These are phyloP conservation scores for Mimosa bimucronata DNA, from an alignment of 306 rosid species.

Conservation along the genomic window DNA sequence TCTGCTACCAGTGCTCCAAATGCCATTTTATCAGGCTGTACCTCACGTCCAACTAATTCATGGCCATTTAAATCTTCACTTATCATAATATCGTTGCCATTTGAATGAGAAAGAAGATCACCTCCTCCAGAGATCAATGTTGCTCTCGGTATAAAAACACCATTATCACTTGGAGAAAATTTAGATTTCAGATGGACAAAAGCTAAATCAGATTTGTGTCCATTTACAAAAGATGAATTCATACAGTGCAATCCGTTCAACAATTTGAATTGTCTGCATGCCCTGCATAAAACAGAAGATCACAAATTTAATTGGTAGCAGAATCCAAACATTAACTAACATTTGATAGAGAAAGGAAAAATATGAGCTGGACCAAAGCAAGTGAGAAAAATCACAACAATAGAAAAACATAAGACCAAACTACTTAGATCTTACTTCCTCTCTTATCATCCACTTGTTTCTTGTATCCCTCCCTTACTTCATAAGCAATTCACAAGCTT, in stretches of 20 bases:
- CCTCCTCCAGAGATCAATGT: slow-evolving; percentile 61
- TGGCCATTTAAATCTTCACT: slow-evolving; percentile 32
- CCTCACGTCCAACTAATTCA: slow-evolving; percentile 42
- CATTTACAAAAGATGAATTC: slow-evolving; percentile 19
- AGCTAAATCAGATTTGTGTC: slow-evolving; percentile 21
- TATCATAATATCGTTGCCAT: slow-evolving; percentile 30
- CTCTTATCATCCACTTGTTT: not conserved
- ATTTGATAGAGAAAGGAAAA: not conserved
- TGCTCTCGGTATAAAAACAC: slow-evolving; percentile 52
- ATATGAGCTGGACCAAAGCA: not conserved
- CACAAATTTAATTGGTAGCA: not conserved
- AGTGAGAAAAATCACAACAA: not conserved
- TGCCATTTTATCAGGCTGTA: slow-evolving; percentile 45
- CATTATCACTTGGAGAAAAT: slow-evolving; percentile 37
- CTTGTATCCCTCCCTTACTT: not conserved
- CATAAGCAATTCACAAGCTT: not conserved
- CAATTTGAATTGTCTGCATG: slow-evolving; percentile 34
- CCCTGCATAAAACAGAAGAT: slow-evolving; percentile 27
- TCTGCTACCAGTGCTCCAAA: slow-evolving; percentile 52
- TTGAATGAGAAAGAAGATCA: slow-evolving; percentile 50
- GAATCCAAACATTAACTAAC: not conserved
- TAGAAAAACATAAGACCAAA: not conserved
- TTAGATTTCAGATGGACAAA: slow-evolving; percentile 38
- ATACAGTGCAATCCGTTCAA: slow-evolving; percentile 31
- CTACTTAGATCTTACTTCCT: not conserved